Conservation (phyloP, 2,329 filamentous ascomycete species). For the Pseudogymnoascus verrucosus region DNA sequence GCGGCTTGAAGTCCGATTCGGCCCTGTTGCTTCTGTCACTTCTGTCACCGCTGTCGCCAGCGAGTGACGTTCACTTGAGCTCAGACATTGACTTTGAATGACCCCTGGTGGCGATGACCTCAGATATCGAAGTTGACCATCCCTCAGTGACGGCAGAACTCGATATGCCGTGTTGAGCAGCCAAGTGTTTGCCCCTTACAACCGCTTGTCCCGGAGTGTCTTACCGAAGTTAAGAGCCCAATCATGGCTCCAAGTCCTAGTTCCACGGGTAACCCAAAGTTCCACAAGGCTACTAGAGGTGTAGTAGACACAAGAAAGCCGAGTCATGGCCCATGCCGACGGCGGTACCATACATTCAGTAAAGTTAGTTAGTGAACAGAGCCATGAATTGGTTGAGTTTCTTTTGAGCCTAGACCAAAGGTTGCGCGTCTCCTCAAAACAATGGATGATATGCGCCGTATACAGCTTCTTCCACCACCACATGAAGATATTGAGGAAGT, state of each 20-base stretch:
- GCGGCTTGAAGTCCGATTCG: constrained; percentile 5
- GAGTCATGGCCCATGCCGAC: background rate
- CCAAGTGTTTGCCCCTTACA: constrained; percentile 4
- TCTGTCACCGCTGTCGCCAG: background rate
- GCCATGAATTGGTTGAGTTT: background rate
- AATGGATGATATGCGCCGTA: background rate
- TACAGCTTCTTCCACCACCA: background rate
- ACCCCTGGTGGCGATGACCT: constrained; percentile 3
- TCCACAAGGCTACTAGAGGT: constrained; percentile 6
- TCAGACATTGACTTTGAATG: background rate
- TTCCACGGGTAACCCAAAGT: constrained; percentile 6
- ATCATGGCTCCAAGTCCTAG: background rate
- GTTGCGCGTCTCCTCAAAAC: background rate
- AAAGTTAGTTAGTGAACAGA: background rate
- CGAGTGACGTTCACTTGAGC: background rate
- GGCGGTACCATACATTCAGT: background rate
- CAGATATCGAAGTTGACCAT: background rate
- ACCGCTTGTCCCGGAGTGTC: constrained; percentile 6
- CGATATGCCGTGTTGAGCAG: constrained; percentile 4
- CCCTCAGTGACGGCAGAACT: background rate
- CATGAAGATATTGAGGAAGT: background rate
- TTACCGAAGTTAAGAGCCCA: background rate
- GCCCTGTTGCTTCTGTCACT: background rate
- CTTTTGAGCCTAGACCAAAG: background rate
- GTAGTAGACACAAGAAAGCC: background rate